Base-by-base conservation (phyloP, 805 yeast genomes). In the Cyberlindnera xylosilytica region DNA sequence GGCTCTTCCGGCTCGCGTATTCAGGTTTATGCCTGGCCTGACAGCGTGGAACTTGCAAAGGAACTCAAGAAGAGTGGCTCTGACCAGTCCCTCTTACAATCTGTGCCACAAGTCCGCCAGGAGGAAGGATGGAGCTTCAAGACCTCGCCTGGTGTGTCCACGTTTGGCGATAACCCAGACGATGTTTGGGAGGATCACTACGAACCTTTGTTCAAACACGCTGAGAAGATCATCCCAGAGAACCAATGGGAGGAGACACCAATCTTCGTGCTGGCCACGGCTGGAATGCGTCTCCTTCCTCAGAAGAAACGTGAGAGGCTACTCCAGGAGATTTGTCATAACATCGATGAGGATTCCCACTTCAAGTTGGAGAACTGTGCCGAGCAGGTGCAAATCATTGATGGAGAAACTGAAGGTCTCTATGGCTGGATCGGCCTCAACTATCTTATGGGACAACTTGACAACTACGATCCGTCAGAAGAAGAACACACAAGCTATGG, bases 341-440 rank as follows among this genome's bases (percentile, higher is more conserved):
- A 70, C 8, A 65, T 91, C 23, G 65, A 68, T 41, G 60, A 70
- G 15, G 69, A 82, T 33, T 71, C 88, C 3, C 62, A 69, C 11
- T 91, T 91, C 54, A 50, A 60, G n/a, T 36, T 71, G 12, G 50
- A 56, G 8, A 69, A 73, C 36, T 91, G 98, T 62, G 67, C 65
- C 1, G 73, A 81, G 8, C 89, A 86, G 54, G 80, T 93, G 9
- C 81, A 85, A 54, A 82, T 87, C 30, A 93, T 93, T 34, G 97
- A 90, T 61, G 99, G 99, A 17, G 91, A 86, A 53, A 79, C 89
- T 1, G 99, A 93, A 66, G 99, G 98, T 1, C 61, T 91, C 8
- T 93, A 87, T 58, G 99, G 99, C 13, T 93, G 99, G 99, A 62
- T 93, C 23, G 93, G 91, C 0, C 69, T 93, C 36, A 93, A 93